phyloP scores from a whole-genome alignment of 495 filamentous ascomycete species.

The Rhypophila decipiens region DNA sequence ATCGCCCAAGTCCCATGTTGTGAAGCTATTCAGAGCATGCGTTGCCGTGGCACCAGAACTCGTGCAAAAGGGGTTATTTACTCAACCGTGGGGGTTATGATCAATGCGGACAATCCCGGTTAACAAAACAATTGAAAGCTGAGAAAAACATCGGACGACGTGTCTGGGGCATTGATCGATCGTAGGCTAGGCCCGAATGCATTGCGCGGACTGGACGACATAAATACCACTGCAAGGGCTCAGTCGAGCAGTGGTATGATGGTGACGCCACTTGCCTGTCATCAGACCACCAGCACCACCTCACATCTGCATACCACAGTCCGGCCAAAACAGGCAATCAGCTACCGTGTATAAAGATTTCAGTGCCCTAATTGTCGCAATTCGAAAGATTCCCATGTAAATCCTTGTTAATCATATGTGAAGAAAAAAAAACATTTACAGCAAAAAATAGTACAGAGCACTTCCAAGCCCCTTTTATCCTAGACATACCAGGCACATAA shows the following conservation, averaged over 20 bases:
- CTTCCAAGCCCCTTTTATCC: not conserved
- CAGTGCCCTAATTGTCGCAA: not conserved
- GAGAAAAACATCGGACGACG: no score
- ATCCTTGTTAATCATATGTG: not conserved
- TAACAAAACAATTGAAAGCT: no score
- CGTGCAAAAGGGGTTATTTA: no score
- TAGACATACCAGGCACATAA: not conserved
- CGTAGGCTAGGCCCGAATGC: no score
- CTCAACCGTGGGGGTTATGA: no score
- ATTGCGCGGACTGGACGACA: no score
- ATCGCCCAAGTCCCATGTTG: no score
- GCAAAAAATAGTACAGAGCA: not conserved
- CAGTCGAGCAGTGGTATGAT: conserved; percentile 9
- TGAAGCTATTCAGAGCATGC: no score
- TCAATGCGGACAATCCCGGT: no score
- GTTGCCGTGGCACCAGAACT: no score
- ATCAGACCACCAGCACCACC: conserved; percentile 9
- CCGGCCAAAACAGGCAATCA: not conserved
- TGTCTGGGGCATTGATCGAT: no score
- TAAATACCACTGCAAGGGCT: no score
- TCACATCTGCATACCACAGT: not conserved
- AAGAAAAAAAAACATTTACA: not conserved
- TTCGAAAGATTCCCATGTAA: not conserved
- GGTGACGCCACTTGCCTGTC: conserved; percentile 9
- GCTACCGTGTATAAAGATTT: not conserved